Conservation (phyloP, 2,329 filamentous ascomycete species). For the Ophiocordyceps camponoti-saundersi region DNA sequence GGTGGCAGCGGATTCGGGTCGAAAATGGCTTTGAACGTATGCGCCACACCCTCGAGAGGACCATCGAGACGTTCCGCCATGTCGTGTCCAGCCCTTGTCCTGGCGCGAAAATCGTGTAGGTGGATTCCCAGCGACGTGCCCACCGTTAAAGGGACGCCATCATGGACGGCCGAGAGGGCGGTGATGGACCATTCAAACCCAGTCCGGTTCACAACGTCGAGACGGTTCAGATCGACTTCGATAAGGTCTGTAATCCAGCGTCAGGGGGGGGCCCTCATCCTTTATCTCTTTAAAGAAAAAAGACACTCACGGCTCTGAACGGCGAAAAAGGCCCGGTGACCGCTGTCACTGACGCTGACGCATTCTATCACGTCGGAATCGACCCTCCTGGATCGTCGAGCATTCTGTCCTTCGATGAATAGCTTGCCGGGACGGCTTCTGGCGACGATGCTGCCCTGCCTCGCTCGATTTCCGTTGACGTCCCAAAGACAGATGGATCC, state of each 20-base stretch:
- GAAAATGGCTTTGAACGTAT: slow-evolving; percentile 23
- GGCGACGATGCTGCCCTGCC: slow-evolving; percentile 45
- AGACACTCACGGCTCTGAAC: slow-evolving; percentile 46
- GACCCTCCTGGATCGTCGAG: slow-evolving; percentile 43
- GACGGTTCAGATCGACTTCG: slow-evolving; percentile 63
- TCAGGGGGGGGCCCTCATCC: background rate
- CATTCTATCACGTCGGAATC: slow-evolving; percentile 62
- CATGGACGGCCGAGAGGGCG: slow-evolving; percentile 53
- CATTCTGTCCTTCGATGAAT: slow-evolving; percentile 33
- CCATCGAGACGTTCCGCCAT: slow-evolving; percentile 18
- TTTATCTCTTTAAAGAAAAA: background rate
- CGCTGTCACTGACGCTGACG: slow-evolving; percentile 57
- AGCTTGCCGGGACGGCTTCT: slow-evolving; percentile 52
- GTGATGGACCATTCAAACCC: slow-evolving; percentile 72
- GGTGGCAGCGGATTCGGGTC: slow-evolving; percentile 33
- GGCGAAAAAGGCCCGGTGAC: slow-evolving; percentile 60
- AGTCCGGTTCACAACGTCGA: slow-evolving; percentile 51
- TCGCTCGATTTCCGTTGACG: slow-evolving; percentile 35
- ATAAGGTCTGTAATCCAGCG: slow-evolving; percentile 35
- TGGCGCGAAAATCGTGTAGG: slow-evolving; percentile 57
- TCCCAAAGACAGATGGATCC: slow-evolving; percentile 84
- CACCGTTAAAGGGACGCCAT: slow-evolving; percentile 59
- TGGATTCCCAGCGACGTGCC: slow-evolving; percentile 71
- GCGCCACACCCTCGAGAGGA: slow-evolving; percentile 7
- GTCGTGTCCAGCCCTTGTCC: slow-evolving; percentile 14